Evolutionary conservation across 2,329 filamentous ascomycete genomes (phyloP).

Genomic region (Elsinoe arachidis): DNA sequence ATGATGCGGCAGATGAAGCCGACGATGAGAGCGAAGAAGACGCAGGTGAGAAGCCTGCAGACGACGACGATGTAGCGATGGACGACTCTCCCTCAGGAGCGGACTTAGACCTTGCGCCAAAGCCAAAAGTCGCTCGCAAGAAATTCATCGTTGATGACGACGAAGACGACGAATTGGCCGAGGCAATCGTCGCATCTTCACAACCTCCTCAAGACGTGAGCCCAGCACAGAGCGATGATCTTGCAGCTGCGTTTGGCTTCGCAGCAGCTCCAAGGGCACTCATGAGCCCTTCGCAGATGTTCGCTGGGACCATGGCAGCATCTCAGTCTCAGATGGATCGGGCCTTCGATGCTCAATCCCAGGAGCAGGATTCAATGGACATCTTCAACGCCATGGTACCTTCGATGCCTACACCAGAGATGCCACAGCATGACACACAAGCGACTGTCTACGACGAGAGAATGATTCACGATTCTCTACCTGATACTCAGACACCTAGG

Average conservation of each 20-base stretch:
- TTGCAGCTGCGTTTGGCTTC: conserved; percentile 33
- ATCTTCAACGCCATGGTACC: conserved; percentile 24
- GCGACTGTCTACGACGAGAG: conserved; percentile 27
- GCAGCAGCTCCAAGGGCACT: conserved; percentile 28
- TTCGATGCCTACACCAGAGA: conserved; percentile 22
- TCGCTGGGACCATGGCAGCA: conserved; percentile 75
- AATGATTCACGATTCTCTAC: conserved; percentile 10
- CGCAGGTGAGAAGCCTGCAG: conserved; percentile 28
- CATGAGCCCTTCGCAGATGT: conserved; percentile 78
- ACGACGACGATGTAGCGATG: conserved; percentile 18
- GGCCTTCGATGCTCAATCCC: conserved; percentile 29
- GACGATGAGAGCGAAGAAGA: conserved; percentile 22
- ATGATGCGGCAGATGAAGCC: conserved; percentile 23
- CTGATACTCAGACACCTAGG: conserved; percentile 21
- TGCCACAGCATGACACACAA: conserved; percentile 27
- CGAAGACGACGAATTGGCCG: conserved; percentile 17
- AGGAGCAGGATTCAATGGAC: conserved; percentile 39
- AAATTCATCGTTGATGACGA: conserved; percentile 29
- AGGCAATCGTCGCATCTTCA: neutral
- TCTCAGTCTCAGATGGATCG: conserved; percentile 32
- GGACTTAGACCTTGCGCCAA: conserved; percentile 20
- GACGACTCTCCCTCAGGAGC: conserved; percentile 27
- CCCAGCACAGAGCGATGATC: conserved; percentile 14
- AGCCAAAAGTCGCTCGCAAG: conserved; percentile 22
- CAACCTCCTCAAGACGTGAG: conserved; percentile 23